Evolutionary conservation across 352 stramenopile species (phyloP).

Genomic region (Phytophthora melonis): DNA sequence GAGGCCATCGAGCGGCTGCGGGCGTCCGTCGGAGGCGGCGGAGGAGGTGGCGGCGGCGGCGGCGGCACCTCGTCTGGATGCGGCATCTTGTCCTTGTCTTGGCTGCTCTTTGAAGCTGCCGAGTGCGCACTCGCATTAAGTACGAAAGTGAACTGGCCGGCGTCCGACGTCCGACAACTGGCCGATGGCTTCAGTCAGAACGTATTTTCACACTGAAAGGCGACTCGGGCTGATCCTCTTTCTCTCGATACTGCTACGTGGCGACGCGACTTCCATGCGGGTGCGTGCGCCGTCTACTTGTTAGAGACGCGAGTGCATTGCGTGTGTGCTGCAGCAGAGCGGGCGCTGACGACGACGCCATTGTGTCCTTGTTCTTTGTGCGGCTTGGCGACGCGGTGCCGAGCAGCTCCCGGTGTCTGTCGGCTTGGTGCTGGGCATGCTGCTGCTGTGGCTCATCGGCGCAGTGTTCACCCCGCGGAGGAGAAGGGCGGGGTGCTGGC

Average conservation of each 20-base stretch:
- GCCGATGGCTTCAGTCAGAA: too few species aligned
- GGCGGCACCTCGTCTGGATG: conserved; percentile 37
- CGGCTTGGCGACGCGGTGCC: too few species aligned
- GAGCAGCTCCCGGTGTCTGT: conserved; percentile 78
- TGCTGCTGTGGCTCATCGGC: conserved; percentile 78
- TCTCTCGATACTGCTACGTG: conserved; percentile 13
- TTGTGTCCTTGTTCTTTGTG: background rate
- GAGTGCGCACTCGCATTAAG: conserved; percentile 6
- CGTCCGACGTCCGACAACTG: too few species aligned
- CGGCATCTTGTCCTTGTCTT: conserved; percentile 22
- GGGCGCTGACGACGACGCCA: background rate
- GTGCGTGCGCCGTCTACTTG: conserved; percentile 22
- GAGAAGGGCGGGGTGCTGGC: conserved; percentile 76
- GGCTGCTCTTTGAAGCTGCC: conserved; percentile 7
- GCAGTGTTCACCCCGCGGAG: conserved; percentile 76
- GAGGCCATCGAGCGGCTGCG: conserved; percentile 10
- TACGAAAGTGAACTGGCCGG: background rate
- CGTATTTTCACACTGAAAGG: too few species aligned
- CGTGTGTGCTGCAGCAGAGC: background rate
- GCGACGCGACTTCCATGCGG: conserved; percentile 38
- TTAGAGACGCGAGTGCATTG: background rate
- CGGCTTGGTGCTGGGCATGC: conserved; percentile 64
- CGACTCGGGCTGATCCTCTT: too few species aligned
- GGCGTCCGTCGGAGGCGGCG: conserved; percentile 30
- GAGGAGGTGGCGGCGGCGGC: conserved; percentile 40